Evolutionary conservation across 768 basidiomycete species (phyloP).

Genomic region (Collybiopsis luxurians): DNA sequence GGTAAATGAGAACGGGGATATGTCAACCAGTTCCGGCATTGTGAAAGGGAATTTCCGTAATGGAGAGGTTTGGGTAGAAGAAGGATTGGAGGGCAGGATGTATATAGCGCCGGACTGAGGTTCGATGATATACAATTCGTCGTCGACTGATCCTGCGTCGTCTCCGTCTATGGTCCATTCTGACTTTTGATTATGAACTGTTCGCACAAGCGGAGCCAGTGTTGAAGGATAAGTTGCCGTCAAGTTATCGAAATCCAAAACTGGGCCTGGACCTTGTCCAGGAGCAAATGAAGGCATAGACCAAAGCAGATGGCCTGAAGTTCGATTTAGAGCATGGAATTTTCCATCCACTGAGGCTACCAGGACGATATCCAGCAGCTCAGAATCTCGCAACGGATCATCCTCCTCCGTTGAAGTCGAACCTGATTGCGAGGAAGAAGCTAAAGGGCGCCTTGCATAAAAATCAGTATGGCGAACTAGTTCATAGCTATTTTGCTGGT

Average conservation of each 20-base stretch:
- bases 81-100: conserved; percentile 67
- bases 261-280: conserved; percentile 14
- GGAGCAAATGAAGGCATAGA: conserved; percentile 70
- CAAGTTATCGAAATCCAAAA: not conserved
- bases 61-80: conserved; percentile 42
- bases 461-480: not conserved
- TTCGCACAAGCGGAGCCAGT: conserved; percentile 73
- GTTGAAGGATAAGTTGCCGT: conserved; percentile 35
- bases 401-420: not conserved
- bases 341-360: conserved; percentile 93
- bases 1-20: conserved; percentile 78
- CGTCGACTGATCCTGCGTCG: conserved; percentile 47
- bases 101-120: conserved; percentile 94
- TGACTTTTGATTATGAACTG: conserved; percentile 54
- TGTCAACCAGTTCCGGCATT: conserved; percentile 89
- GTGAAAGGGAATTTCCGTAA: conserved; percentile 75
- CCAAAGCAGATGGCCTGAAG: conserved; percentile 82
- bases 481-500: not conserved
- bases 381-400: conserved; percentile 36
- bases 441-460: not conserved
- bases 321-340: conserved; percentile 90
- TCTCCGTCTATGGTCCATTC: conserved; percentile 36
- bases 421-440: not conserved
- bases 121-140: conserved; percentile 90
- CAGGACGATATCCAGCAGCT: conserved; percentile 80